These are phyloP conservation scores for Tylopilus subfusipes DNA, from an alignment of 768 basidiomycete species.

Conservation along the genomic window DNA sequence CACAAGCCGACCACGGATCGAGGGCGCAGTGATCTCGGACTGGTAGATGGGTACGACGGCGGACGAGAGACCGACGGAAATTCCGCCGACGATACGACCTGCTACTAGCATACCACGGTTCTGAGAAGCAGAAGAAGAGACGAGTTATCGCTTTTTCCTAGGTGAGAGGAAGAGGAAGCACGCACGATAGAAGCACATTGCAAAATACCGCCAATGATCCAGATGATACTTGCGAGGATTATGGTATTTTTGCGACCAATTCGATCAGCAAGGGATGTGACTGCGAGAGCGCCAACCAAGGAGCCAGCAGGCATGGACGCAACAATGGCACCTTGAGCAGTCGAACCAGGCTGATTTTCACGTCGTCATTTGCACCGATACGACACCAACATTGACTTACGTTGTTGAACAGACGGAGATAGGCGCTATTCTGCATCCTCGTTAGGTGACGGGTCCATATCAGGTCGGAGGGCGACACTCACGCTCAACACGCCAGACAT, in stretches of 20 bases:
- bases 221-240: slow-evolving; percentile 63
- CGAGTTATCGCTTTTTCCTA: background rate
- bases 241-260: slow-evolving; percentile 65
- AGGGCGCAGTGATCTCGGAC: slow-evolving; percentile 67
- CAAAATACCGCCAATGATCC: slow-evolving; percentile 70
- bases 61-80: slow-evolving; percentile 65
- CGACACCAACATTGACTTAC: slow-evolving; percentile 8
- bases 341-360: slow-evolving; percentile 41
- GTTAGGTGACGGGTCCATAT: background rate
- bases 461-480: slow-evolving; percentile 10
- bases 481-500: slow-evolving; percentile 74
- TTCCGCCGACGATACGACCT: slow-evolving; percentile 64
- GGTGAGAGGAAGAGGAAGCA: background rate
- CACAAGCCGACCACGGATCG: slow-evolving; percentile 71
- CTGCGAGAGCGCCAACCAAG: slow-evolving; percentile 60
- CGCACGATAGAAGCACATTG: slow-evolving; percentile 56
- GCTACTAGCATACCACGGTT: slow-evolving; percentile 74
- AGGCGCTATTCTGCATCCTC: slow-evolving; percentile 25
- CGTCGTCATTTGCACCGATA: slow-evolving; percentile 4
- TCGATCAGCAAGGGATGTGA: slow-evolving; percentile 59
- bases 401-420: slow-evolving; percentile 23
- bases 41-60: slow-evolving; percentile 72
- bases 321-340: slow-evolving; percentile 69
- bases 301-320: slow-evolving; percentile 76
- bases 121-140: slow-evolving; percentile 25